Base-by-base conservation (phyloP, 768 basidiomycete species). In the Boletellus emodensis region DNA sequence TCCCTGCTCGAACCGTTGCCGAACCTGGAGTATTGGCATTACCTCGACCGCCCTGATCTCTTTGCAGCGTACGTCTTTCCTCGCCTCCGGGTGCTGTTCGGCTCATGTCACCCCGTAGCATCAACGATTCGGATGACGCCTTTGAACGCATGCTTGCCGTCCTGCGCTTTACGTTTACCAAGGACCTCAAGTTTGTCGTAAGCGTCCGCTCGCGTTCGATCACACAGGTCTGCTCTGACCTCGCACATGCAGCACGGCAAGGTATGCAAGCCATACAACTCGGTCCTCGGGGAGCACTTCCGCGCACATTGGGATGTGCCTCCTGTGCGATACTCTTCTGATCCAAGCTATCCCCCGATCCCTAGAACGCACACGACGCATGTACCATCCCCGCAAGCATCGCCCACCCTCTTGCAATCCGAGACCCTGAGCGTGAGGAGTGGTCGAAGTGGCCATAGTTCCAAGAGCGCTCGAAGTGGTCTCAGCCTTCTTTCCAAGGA, bases 21-120 rank as follows among this genome's bases (percentile, higher is more conserved):
- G 5, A 97, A 97, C 71, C 79, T 97, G 44, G 94, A 97, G 71
- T 97, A 94, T 72, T 96, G 90, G 90, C 85, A 91, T 57, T 94
- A 93, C 59, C 76, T 92, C 41, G 93, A 95, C 69, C 78, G 92
- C 58, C 90, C 94, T 7, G 94, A 96, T 69, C 72, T 92, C 40
- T 93, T 97, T 63, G 87, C 86, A 61, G 84, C 91, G 94, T 96
- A 66, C 74, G 86, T 82, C 32, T 18, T 35, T n/a, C 36, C 49
- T 48, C 18, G 17, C 6, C 34, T n/a, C 20, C 32, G 4, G 17
- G 8, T 22, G 35, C 48, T 37, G 17, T 35, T 50, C 46, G 40
- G 26, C 34, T 44, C 17, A 59, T 38, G 36, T 48, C 28, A 36
- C 46, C 37, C 33, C 44, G 9, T 66, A 96, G 94, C 35, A 90